These are phyloP conservation scores for Fusarium sp. DNA, from an alignment of 2,329 filamentous ascomycete species.

Conservation along the genomic window DNA sequence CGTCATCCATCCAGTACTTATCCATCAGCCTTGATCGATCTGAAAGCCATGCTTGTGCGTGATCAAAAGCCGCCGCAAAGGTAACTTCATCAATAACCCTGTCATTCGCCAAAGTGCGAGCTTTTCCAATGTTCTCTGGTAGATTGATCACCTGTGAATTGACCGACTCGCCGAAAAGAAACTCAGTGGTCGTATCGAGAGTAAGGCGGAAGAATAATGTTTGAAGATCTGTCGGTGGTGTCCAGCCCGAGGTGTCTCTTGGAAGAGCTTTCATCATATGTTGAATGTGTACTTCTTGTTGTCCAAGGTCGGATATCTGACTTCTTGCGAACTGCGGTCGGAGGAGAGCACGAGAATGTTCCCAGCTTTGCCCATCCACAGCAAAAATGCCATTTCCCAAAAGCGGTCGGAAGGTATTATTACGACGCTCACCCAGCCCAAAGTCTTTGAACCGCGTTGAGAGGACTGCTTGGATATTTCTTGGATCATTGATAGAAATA, in stretches of 20 bases:
- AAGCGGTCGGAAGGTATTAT: background rate
- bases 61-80: background rate
- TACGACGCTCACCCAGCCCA: background rate
- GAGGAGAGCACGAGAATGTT: background rate
- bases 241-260: background rate
- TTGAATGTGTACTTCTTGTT: no score
- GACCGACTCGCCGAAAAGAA: background rate
- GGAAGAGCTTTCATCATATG: background rate
- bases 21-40: background rate
- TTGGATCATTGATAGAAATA: background rate
- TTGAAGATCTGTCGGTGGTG: no score
- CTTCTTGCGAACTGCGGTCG: background rate
- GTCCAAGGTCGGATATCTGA: background rate
- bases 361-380: background rate
- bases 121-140: background rate
- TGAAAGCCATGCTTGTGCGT: background rate
- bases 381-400: background rate
- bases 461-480: background rate
- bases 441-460: background rate
- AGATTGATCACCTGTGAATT: background rate
- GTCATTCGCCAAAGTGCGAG: background rate
- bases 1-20: background rate
- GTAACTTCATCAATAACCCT: background rate
- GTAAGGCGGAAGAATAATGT: background rate
- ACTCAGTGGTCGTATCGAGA: background rate